Base-by-base conservation (phyloP, 148 eudicot genomes). In the Vaccinium vitisidaea region DNA sequence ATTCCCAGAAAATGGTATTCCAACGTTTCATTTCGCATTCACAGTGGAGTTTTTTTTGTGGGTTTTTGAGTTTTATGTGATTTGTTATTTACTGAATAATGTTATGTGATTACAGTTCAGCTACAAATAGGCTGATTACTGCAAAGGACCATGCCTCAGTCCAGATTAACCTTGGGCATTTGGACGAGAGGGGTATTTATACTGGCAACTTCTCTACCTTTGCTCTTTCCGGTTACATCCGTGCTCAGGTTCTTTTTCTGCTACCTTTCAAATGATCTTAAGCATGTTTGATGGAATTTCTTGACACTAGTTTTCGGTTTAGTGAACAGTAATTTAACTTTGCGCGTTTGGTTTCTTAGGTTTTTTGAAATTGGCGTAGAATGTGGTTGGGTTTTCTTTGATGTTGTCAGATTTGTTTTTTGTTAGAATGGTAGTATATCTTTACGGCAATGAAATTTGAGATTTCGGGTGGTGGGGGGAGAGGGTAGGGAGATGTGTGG, bases 91-190 rank as follows among this genome's bases (percentile, higher is more conserved):
- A n/a, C 52, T 84, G 30, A 73, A 69, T 11, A 10, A 6, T 84
- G 65, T 77, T 0, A 0, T 32, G 52, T 84, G 13, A 25, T 84
- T 85, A 71, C 92, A 95, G 98, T 69, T 95, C 95, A 1, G 97
- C 97, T 61, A 92, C 98, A 32, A 93, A 92, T 86, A 89, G 97
- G 94, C 86, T 95, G 87, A 93, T 95, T 78, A 93, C 94, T 75
- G 88, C 98, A 13, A 95, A 95, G 91, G 98, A 95, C 80, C 97
- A 95, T 80, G 98, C 98, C 2, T 95, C 98, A 1, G 95, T 95
- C 58, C 97, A 93, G 86, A 78, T 95, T 59, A 95, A 95, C 79
- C 43, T 95, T 32, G 98, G 98, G 0, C 98, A 95, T 84, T 90
- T 95, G 91, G 98, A 95, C 83, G 92, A 90, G 83, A 89, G 74